Evolutionary conservation across 257 asterid genomes (phyloP).

Genomic region (Anisodus tanguticus): DNA sequence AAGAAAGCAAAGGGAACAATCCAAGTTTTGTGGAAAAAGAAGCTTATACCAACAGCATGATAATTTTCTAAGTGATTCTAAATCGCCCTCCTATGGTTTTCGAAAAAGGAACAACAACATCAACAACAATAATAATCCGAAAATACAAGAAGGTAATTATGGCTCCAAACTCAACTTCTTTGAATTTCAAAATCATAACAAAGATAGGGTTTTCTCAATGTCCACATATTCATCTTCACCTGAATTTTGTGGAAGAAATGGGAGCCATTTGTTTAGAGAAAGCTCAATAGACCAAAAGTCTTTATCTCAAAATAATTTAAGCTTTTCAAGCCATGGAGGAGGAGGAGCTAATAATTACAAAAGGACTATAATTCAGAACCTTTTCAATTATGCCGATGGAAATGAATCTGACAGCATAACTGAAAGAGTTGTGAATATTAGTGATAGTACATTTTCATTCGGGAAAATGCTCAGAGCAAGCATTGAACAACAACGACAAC

Average conservation of each 20-base stretch:
- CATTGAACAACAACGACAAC: slow-evolving; percentile 33
- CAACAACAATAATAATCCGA: slow-evolving; percentile 23
- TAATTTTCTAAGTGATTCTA: slow-evolving; percentile 37
- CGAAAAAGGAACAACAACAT: slow-evolving; percentile 33
- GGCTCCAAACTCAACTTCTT: slow-evolving; percentile 56
- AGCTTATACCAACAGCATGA: slow-evolving; percentile 33
- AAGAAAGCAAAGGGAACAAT: slow-evolving; percentile 80
- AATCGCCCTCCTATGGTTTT: slow-evolving; percentile 46
- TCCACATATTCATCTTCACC: slow-evolving; percentile 42
- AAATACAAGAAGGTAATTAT: slow-evolving; percentile 43
- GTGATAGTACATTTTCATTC: slow-evolving; percentile 26
- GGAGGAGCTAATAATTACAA: neutral
- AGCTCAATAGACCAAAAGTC: slow-evolving; percentile 14
- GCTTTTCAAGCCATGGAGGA: slow-evolving; percentile 39
- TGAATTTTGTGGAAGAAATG: slow-evolving; percentile 41
- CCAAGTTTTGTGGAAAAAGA: slow-evolving; percentile 60
- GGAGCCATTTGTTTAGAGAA: slow-evolving; percentile 30
- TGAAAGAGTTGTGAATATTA: slow-evolving; percentile 20
- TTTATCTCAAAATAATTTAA: slow-evolving; percentile 29
- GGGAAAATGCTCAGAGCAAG: slow-evolving; percentile 37
- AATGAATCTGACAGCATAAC: slow-evolving; percentile 21
- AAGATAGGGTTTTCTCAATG: slow-evolving; percentile 53
- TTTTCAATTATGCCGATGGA: slow-evolving; percentile 38
- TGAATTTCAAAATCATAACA: slow-evolving; percentile 45
- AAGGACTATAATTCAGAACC: slow-evolving; percentile 32